Percentiles rank a stretch among this genome's conserved stretches.
These are phyloP conservation scores for Cystobasidiopsis lactophilus DNA, from an alignment of 768 basidiomycete species.

Conservation along the genomic window DNA sequence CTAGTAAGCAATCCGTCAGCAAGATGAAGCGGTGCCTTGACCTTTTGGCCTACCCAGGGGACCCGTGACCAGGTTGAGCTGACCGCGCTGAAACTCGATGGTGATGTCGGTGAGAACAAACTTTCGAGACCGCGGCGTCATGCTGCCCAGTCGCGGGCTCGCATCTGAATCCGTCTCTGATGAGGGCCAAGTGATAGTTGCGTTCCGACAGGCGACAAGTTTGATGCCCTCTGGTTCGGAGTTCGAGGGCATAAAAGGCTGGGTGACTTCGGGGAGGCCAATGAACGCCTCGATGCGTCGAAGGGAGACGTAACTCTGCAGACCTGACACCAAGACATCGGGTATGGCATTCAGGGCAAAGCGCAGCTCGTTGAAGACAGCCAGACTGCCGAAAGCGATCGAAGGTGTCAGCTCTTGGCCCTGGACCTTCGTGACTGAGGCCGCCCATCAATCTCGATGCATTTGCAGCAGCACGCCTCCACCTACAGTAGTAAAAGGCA, in stretches of 20 bases:
- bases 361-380: slow-evolving; percentile 28
- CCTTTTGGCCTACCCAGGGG: slow-evolving; percentile 1
- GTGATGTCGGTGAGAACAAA: slow-evolving; percentile 33
- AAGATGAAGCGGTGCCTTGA: neutral
- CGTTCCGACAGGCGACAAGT: slow-evolving; percentile 23
- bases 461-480: slow-evolving; percentile 21
- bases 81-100: slow-evolving; percentile 41
- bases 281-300: slow-evolving; percentile 21
- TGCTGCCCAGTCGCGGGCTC: neutral
- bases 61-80: slow-evolving; percentile 29
- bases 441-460: no score
- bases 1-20: neutral
- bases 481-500: slow-evolving; percentile 20
- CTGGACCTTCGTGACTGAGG: slow-evolving; percentile 19
- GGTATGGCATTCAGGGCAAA: slow-evolving; percentile 16
- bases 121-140: slow-evolving; percentile 5
- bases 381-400: slow-evolving; percentile 27
- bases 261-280: slow-evolving; percentile 23
- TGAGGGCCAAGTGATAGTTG: slow-evolving; percentile 22
- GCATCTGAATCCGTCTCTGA: neutral
- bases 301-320: slow-evolving; percentile 9
- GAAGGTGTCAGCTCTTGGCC: slow-evolving; percentile 19
- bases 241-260: neutral
- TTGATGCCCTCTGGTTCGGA: slow-evolving; percentile 8
- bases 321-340: slow-evolving; percentile 11